Evolutionary conservation across 1,284 basidiomycete species (phyloP).

Genomic region (Trametes versicolor): DNA sequence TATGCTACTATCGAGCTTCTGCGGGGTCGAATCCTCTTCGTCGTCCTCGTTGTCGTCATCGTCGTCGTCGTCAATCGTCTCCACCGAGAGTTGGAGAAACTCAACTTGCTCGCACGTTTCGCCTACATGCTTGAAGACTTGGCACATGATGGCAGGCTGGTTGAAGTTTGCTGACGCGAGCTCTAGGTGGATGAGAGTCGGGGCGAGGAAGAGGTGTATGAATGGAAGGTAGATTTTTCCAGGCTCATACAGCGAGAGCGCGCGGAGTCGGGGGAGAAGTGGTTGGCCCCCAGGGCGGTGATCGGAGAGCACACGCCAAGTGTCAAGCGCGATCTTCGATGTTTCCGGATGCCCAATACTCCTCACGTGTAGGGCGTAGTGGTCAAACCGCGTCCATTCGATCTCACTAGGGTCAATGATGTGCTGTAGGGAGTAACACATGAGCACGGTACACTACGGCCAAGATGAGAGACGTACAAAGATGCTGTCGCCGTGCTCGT

Average conservation of each 20-base stretch:
- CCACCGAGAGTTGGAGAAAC: background rate
- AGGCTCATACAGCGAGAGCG: constrained; percentile 1
- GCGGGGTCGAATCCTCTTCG: background rate
- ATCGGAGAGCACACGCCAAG: background rate
- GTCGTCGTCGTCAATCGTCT: background rate
- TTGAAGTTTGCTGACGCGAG: background rate
- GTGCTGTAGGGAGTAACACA: background rate
- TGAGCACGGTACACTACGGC: too few relatives aligned
- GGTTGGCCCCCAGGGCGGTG: background rate
- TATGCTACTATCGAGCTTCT: background rate
- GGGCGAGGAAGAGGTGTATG: constrained; percentile 8
- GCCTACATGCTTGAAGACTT: background rate
- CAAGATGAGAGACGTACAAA: background rate
- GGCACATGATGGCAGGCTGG: background rate
- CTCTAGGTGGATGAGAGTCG: background rate
- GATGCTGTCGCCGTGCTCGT: background rate
- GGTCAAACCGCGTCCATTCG: constrained; percentile 16
- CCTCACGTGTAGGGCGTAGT: constrained; percentile 14
- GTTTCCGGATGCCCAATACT: background rate
- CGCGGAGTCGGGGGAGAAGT: constrained; percentile 1
- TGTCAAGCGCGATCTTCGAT: constrained; percentile 1
- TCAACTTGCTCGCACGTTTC: background rate
- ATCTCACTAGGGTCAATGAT: background rate
- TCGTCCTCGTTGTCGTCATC: too few relatives aligned
- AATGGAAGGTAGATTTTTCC: background rate